Conservation (phyloP, 805 yeast species). For the Candida easanensis region DNA sequence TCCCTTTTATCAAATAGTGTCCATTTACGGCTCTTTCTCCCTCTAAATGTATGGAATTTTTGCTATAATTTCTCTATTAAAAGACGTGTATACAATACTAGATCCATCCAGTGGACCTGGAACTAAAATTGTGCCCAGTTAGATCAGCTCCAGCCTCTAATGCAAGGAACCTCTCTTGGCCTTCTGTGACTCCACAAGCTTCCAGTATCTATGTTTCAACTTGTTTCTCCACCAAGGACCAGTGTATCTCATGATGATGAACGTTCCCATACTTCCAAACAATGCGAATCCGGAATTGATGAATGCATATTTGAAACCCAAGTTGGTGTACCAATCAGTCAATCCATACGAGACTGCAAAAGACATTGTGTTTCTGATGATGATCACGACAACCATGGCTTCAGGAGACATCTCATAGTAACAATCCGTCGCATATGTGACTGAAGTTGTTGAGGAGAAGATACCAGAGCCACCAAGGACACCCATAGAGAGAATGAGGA, state of each 20-base stretch:
- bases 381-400: slow-evolving; percentile 53
- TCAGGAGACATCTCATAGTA: slow-evolving; percentile 52
- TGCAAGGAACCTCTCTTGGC: slow-evolving; percentile 16
- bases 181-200: slow-evolving; percentile 23
- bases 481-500: slow-evolving; percentile 52
- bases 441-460: slow-evolving; percentile 42
- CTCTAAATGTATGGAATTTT: too few species aligned
- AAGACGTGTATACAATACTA: too few species aligned
- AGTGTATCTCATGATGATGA: slow-evolving; percentile 24
- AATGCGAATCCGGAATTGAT: slow-evolving; percentile 33
- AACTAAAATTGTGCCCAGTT: too few species aligned
- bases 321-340: slow-evolving; percentile 51
- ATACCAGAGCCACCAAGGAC: slow-evolving; percentile 51
- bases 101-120: too few species aligned
- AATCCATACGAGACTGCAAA: slow-evolving; percentile 60
- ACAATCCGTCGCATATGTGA: slow-evolving; percentile 53
- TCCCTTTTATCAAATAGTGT: too few species aligned
- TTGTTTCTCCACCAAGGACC: slow-evolving; percentile 28
- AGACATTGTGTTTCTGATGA: slow-evolving; percentile 55
- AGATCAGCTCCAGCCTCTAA: too few species aligned
- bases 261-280: slow-evolving; percentile 19
- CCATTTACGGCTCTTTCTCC: too few species aligned
- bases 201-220: slow-evolving; percentile 23
- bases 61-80: too few species aligned
- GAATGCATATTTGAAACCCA: slow-evolving; percentile 55